A percentile compares a stretch with the other conserved stretches of the same genome.
These are phyloP conservation scores for Paratrimastix pyriformis DNA, from an alignment of 78 protist genomes.

Conservation along the genomic window DNA sequence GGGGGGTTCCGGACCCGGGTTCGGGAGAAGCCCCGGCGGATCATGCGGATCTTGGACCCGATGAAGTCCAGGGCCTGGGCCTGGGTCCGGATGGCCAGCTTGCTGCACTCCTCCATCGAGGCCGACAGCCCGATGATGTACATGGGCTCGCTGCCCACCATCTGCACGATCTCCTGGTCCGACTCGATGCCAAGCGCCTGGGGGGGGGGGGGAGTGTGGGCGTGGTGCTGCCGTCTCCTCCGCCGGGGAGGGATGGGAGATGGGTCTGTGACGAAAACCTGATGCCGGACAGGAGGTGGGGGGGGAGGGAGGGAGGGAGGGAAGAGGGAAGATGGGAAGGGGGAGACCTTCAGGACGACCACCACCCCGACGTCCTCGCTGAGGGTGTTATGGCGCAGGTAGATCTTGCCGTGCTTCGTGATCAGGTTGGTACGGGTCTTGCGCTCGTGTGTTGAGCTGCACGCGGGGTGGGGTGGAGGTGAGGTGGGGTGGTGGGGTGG, in stretches of 20 bases:
- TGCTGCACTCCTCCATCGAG: constrained; percentile 59
- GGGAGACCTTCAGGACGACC: constrained; percentile 63
- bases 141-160: constrained; percentile 65
- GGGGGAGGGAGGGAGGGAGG: no score
- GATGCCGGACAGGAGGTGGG: no score
- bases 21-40: neutral
- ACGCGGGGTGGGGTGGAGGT: no score
- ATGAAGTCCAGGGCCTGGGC: constrained; percentile 71
- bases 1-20: no score
- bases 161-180: constrained; percentile 83
- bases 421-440: constrained; percentile 63
- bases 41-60: constrained; percentile 26
- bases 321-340: no score
- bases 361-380: constrained; percentile 79
- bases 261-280: neutral
- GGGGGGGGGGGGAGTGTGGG: no score
- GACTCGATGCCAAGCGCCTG: constrained; percentile 81
- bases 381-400: constrained; percentile 76
- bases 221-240: no score
- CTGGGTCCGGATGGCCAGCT: constrained; percentile 42
- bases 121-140: constrained; percentile 49
- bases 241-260: no score
- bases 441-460: constrained; percentile 85
- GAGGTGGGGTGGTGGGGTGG: no score
- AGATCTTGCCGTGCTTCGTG: constrained; percentile 47